Base-by-base conservation (phyloP, 2,329 filamentous ascomycete genomes). In the Hansfordia pulvinata region DNA sequence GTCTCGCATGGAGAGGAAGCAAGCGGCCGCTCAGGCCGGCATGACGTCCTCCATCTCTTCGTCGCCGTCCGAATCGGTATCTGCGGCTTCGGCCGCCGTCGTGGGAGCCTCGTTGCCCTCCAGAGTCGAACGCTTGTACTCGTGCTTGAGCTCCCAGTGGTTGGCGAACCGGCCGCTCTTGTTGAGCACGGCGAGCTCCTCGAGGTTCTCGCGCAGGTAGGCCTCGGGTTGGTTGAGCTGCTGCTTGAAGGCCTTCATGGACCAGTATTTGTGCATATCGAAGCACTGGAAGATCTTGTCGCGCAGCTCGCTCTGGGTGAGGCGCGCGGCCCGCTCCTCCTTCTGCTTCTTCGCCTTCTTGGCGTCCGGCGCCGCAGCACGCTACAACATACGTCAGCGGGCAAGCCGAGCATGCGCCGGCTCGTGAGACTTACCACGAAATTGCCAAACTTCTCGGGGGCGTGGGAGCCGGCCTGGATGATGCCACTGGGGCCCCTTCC, bases 261-360 rank as follows among this genome's bases (percentile, higher is more conserved):
- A 76, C 86, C 88, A 98, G 54, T 90, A 96, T 41, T 77, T 75
- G 62, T 80, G 93, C 43, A 79, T 62, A 30, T 76, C 71, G 71
- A 94, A 98, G 47, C 76, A 79, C 25, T 68, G 58, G 60, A 88
- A 85, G 34, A 98, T 75, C 36, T 72, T 68, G 55, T 94, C 86
- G 54, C 93, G 58, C 35, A 98, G 73, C 43, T 90, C 79, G 61
- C 84, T 78, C 52, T 86, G 76, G 23, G 84, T 76, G 55, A 96
- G 86, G 55, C 90, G 86, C 18, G 83, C 80, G 16, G 82, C 78
- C 34, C 46, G 46, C 33, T 50, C 47, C 23, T 44, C 39, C 32
- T 40, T 39, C 60, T 96, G 94, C 54, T 83, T 76, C 41, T 82
- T 76, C 49, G 69, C 58, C 54, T 70, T 75, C 52, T 76, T 64